Base-by-base conservation (phyloP, 2,329 filamentous ascomycete species). In the Akanthomyces uredinophilus region DNA sequence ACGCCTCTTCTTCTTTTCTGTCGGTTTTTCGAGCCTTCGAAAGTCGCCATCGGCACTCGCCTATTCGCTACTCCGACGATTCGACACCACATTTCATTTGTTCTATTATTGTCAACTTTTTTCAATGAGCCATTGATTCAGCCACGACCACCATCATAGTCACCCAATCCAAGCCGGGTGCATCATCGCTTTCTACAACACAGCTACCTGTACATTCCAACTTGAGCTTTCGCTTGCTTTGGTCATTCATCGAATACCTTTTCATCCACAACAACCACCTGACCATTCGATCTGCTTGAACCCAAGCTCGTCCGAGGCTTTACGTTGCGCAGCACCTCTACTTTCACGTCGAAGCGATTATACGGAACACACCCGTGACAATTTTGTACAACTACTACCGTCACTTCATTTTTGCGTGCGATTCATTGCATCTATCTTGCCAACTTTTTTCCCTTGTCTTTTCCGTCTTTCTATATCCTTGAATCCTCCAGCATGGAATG, bases 401-500 rank as follows among this genome's bases (percentile, higher is more conserved):
- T 53, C 52, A 55, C 55, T 65, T 64, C 64, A 60, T 64, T 64
- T 64, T 54, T 47, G 53, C 61, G 52, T 60, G 60, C 56, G 58
- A 71, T 68, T 73, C 72, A 71, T 65, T 66, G 59, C 57, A 59
- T 64, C 63, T 53, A 65, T 68, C 68, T 64, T 66, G 70, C 73
- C 71, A 66, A 65, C 64, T 63, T 70, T 65, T 65, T 65, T 60
- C 43, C 60, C 37, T 55, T 46, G 54, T 32, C 70, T 68, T 67
- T 68, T 64, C 64, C 61, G 61, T 65, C 55, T 60, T 55, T 29
- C 22, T 55, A 43, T 46, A 55, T 51, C 49, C 47, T 58, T 62
- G 65, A 63, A 64, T 58, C 58, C 62, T 60, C 63, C 22, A 68
- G 70, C 71, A 82, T 96, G 92, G 91, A 92, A 79, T 96, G 92